Conservation (phyloP, 108 stramenopile genomes). For the Nitzschia sp. region DNA sequence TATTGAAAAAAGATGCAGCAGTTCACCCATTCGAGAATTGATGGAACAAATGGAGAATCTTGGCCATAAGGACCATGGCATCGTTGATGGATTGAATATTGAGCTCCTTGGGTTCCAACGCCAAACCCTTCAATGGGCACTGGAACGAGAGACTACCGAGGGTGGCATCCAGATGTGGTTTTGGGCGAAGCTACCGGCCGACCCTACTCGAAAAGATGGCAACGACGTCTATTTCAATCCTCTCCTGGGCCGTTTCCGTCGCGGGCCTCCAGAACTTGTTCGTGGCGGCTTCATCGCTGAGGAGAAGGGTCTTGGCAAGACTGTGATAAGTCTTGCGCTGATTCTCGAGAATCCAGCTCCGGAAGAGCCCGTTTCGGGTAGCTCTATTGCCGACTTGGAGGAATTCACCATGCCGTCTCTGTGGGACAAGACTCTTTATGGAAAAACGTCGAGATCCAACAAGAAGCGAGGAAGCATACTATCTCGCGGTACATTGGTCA, state of each 20-base stretch:
- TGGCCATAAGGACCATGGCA: constrained; percentile 30
- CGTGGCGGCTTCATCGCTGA: constrained; percentile 53
- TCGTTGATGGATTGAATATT: constrained; percentile 37
- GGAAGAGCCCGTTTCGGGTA: constrained; percentile 28
- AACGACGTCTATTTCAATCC: constrained; percentile 39
- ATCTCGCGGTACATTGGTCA: constrained; percentile 49
- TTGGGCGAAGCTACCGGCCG: constrained; percentile 44
- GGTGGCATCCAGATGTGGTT: constrained; percentile 39
- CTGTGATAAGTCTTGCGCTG: constrained; percentile 46
- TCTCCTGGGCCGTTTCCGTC: constrained; percentile 23
- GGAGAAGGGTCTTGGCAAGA: constrained; percentile 48
- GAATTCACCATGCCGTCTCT: background rate
- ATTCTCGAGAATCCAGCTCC: constrained; percentile 58
- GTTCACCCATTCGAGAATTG: background rate
- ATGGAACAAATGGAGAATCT: constrained; percentile 45
- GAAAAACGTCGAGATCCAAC: constrained; percentile 6
- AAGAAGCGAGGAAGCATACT: constrained; percentile 33
- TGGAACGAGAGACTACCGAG: constrained; percentile 39
- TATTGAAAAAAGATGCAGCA: no score
- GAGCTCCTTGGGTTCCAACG: constrained; percentile 48
- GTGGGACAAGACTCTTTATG: constrained; percentile 13
- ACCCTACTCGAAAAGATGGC: background rate
- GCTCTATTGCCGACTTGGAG: background rate
- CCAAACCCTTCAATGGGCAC: constrained; percentile 43
- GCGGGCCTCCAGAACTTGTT: constrained; percentile 11